Conservation (phyloP, 257 asterid genomes). For the Marsdenia floribunda region DNA sequence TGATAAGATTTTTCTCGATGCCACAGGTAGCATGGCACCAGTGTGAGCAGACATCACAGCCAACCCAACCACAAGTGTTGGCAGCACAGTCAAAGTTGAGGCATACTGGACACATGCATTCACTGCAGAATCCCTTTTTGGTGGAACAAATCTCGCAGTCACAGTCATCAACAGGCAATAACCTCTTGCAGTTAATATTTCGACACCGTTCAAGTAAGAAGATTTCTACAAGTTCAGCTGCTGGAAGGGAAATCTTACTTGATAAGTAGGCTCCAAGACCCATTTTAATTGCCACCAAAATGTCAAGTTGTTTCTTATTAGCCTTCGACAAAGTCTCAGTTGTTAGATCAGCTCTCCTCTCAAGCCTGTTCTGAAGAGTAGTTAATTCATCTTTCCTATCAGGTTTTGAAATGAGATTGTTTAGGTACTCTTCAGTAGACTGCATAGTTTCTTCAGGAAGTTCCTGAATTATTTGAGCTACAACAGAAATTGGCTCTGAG, state of each 20-base stretch:
- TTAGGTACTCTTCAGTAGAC: conserved; percentile 63
- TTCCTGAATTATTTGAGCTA: conserved; percentile 70
- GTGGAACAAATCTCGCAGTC: conserved; percentile 80
- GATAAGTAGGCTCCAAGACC: conserved; percentile 60
- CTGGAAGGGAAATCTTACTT: conserved; percentile 36
- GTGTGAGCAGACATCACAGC: conserved; percentile 81
- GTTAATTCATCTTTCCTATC: conserved; percentile 52
- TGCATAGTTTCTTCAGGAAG: conserved; percentile 61
- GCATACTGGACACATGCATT: conserved; percentile 94
- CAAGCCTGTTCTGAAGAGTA: conserved; percentile 59
- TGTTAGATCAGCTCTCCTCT: conserved; percentile 72
- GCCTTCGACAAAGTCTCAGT: conserved; percentile 67
- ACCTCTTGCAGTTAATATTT: conserved; percentile 61
- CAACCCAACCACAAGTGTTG: conserved; percentile 95
- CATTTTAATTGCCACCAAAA: conserved; percentile 62
- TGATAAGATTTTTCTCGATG: conserved; percentile 59
- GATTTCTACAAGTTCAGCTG: conserved; percentile 60
- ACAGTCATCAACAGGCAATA: conserved; percentile 76
- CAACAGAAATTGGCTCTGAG: conserved; percentile 52
- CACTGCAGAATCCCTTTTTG: conserved; percentile 81
- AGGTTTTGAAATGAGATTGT: conserved; percentile 39
- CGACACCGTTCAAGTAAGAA: conserved; percentile 76
- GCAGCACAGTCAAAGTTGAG: conserved; percentile 73
- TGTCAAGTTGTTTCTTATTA: conserved; percentile 65
- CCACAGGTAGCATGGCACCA: conserved; percentile 94